Conservation (phyloP, 768 basidiomycete genomes). For the Suillus lakei region DNA sequence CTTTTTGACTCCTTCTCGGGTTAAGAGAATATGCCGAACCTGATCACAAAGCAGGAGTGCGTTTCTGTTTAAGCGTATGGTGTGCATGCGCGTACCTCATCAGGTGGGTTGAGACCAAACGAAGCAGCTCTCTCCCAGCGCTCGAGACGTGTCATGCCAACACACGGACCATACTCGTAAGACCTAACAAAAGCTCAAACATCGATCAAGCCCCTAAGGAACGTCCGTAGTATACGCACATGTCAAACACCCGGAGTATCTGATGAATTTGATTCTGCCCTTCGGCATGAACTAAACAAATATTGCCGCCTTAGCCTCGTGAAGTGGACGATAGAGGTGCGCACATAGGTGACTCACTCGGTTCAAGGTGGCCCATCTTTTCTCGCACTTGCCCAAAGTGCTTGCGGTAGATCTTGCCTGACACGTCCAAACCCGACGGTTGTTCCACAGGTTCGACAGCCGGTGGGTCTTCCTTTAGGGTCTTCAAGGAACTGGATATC, state of each 20-base stretch:
- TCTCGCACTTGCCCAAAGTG: slow-evolving; percentile 49
- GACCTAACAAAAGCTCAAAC: slow-evolving; percentile 46
- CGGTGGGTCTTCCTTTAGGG: slow-evolving; percentile 12
- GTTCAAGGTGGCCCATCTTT: slow-evolving; percentile 59
- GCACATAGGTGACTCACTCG: slow-evolving; percentile 54
- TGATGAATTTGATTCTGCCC: slow-evolving; percentile 66
- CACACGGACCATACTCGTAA: slow-evolving; percentile 81
- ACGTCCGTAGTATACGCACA: slow-evolving; percentile 45
- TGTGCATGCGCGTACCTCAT: slow-evolving; percentile 55
- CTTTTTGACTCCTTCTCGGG: slow-evolving; percentile 63
- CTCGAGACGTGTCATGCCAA: slow-evolving; percentile 80
- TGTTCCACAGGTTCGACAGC: slow-evolving; percentile 8
- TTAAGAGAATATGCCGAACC: slow-evolving; percentile 80
- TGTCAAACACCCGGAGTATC: slow-evolving; percentile 80
- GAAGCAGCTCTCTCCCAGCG: slow-evolving; percentile 86
- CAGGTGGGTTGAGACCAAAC: slow-evolving; percentile 80
- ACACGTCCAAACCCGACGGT: slow-evolving; percentile 40
- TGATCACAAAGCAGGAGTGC: slow-evolving; percentile 32
- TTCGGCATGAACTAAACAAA: slow-evolving; percentile 62
- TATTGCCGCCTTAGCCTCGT: slow-evolving; percentile 1
- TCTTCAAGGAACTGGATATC: slow-evolving; percentile 5
- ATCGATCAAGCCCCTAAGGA: not conserved
- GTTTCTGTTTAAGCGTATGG: not conserved
- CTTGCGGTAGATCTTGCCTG: slow-evolving; percentile 58
- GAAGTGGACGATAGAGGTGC: not conserved